Evolutionary conservation across 306 rosid genomes (phyloP).

Genomic region (Vicia villosa): DNA sequence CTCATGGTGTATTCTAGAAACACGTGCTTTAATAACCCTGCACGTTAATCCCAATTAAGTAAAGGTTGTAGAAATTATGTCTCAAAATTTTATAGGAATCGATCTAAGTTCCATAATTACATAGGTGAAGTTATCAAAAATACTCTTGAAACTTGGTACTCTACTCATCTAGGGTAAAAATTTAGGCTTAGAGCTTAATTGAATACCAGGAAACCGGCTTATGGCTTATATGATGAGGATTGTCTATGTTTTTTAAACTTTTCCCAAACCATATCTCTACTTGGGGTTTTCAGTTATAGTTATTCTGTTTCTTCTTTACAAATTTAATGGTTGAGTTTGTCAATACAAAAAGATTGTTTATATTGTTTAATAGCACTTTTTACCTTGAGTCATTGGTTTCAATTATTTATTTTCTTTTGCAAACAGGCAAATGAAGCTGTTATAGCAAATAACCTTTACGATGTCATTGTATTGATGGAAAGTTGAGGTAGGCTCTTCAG

Average conservation of each 20-base stretch:
- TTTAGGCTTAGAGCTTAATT: neutral
- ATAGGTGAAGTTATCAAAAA: too few species aligned
- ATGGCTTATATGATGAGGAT: neutral
- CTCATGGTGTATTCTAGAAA: too few species aligned
- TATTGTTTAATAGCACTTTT: slow-evolving; percentile 19
- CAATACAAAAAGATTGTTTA: slow-evolving; percentile 1
- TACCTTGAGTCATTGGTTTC: slow-evolving; percentile 33
- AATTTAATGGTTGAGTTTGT: slow-evolving; percentile 28
- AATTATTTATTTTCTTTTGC: slow-evolving; percentile 38
- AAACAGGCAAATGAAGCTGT: slow-evolving; percentile 95
- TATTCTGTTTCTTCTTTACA: slow-evolving; percentile 8
- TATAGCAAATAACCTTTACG: slow-evolving; percentile 82
- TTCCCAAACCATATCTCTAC: neutral
- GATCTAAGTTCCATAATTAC: too few species aligned
- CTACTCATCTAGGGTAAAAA: too few species aligned
- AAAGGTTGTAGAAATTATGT: too few species aligned
- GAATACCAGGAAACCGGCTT: neutral
- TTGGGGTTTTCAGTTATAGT: neutral
- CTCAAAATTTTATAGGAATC: too few species aligned
- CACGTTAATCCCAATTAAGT: too few species aligned
- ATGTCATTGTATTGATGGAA: slow-evolving; percentile 78
- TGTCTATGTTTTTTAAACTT: neutral
- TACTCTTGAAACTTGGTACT: too few species aligned
- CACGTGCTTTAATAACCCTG: too few species aligned
- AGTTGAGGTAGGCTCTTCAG: slow-evolving; percentile 80